Percentiles rank a stretch among this genome's conserved stretches.
Conservation (phyloP, 2,329 filamentous ascomycete genomes). For the Fusarium neocosmosporiellum region DNA sequence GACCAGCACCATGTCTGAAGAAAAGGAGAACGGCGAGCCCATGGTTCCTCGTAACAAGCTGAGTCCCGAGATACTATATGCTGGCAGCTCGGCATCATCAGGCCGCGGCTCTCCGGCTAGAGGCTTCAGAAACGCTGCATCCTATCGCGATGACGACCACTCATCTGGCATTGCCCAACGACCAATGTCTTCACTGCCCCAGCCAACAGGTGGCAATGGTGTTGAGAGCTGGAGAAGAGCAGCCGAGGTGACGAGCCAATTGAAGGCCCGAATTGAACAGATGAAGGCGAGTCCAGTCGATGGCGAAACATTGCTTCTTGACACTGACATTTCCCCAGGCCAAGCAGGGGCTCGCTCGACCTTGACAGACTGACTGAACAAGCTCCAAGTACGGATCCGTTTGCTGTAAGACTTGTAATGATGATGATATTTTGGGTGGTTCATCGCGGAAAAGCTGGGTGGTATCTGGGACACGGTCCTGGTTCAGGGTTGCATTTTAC, state of each 20-base stretch:
- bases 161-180: slow-evolving; percentile 45
- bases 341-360: slow-evolving; percentile 62
- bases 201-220: slow-evolving; percentile 48
- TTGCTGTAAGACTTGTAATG: slow-evolving; percentile 34
- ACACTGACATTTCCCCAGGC: slow-evolving; percentile 50
- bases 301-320: fast-evolving
- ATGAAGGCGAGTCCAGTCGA: slow-evolving; percentile 77
- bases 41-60: slow-evolving; percentile 63
- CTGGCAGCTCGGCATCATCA: slow-evolving; percentile 61
- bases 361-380: slow-evolving; percentile 41
- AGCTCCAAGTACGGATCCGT: slow-evolving; percentile 10
- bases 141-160: slow-evolving; percentile 50
- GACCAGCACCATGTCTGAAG: slow-evolving; percentile 75
- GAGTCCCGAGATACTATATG: slow-evolving; percentile 66
- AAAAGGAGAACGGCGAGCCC: slow-evolving; percentile 77
- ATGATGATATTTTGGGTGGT: slow-evolving; percentile 39
- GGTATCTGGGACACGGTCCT: slow-evolving; percentile 38
- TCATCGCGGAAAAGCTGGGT: slow-evolving; percentile 36
- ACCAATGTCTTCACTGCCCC: slow-evolving; percentile 51
- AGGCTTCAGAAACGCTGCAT: slow-evolving; percentile 58
- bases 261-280: slow-evolving; percentile 97
- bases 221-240: slow-evolving; percentile 95
- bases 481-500: slow-evolving; percentile 42
- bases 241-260: slow-evolving; percentile 95
- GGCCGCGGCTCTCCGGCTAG: slow-evolving; percentile 70